Percentiles rank a stretch among this genome's conserved stretches.
These are phyloP conservation scores for Neonectria hederae DNA, from an alignment of 2,329 filamentous ascomycete genomes.

Conservation along the genomic window DNA sequence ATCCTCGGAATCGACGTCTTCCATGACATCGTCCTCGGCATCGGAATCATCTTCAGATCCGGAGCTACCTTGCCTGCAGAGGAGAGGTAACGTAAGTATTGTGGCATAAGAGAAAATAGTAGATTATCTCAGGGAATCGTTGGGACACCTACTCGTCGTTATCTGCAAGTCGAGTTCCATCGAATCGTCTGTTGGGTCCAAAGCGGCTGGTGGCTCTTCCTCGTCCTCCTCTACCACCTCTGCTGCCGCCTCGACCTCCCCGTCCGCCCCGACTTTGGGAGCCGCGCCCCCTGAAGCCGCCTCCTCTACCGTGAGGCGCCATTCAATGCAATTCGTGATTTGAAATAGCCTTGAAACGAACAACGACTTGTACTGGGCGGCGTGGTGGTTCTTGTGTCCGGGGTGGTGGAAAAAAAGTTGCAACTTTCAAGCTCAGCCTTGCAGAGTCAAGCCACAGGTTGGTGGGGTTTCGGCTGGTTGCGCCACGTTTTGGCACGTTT, in stretches of 20 bases:
- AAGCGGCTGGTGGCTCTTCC: slow-evolving; percentile 49
- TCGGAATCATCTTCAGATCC: slow-evolving; percentile 43
- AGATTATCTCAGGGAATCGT: background rate
- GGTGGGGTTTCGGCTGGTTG: slow-evolving; percentile 40
- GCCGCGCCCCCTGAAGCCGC: slow-evolving; percentile 46
- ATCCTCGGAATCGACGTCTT: slow-evolving; percentile 54
- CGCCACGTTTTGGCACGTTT: slow-evolving; percentile 45
- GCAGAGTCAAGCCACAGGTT: slow-evolving; percentile 47
- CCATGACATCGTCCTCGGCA: slow-evolving; percentile 49
- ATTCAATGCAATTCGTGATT: slow-evolving; percentile 39
- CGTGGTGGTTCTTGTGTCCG: background rate
- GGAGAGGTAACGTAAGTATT: slow-evolving; percentile 9
- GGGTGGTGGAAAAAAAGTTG: slow-evolving; percentile 44
- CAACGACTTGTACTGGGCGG: background rate
- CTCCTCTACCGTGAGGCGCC: slow-evolving; percentile 49
- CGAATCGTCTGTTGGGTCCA: slow-evolving; percentile 51
- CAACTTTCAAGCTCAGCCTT: slow-evolving; percentile 48
- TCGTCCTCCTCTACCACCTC: slow-evolving; percentile 44
- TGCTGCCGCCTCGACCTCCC: slow-evolving; percentile 36
- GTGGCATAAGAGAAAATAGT: background rate
- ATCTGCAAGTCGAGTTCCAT: slow-evolving; percentile 48
- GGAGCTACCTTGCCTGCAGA: slow-evolving; percentile 33
- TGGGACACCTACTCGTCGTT: slow-evolving; percentile 49
- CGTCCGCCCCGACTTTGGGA: slow-evolving; percentile 28
- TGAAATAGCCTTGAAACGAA: background rate